These are phyloP conservation scores for Verbena officinalis DNA, from an alignment of 257 asterid genomes.

Conservation along the genomic window DNA sequence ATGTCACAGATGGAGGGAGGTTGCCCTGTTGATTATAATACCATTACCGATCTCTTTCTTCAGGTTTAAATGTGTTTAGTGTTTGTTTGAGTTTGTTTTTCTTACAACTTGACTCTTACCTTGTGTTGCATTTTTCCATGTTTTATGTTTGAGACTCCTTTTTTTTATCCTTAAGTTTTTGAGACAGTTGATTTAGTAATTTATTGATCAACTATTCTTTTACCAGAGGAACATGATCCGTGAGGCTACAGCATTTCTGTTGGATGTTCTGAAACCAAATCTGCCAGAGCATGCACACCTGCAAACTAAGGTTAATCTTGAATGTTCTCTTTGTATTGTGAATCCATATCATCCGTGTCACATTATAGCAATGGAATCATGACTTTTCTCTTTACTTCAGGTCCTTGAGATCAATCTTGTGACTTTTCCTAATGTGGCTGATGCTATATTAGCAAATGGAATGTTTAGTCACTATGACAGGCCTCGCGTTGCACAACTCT, in stretches of 20 bases:
- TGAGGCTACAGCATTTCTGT: constrained; percentile 95
- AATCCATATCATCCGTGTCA: background rate
- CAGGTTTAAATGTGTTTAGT: constrained; percentile 58
- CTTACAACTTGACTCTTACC: background rate
- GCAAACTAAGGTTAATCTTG: constrained; percentile 82
- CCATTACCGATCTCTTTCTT: constrained; percentile 96
- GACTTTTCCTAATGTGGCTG: constrained; percentile 97
- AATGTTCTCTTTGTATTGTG: background rate
- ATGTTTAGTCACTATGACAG: constrained; percentile 98
- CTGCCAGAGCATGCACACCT: constrained; percentile 92
- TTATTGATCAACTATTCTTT: constrained; percentile 31
- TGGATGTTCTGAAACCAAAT: constrained; percentile 98
- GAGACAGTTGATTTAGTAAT: constrained; percentile 23
- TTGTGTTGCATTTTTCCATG: background rate
- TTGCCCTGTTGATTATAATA: constrained; percentile 96
- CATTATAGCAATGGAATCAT: constrained; percentile 27
- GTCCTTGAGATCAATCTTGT: constrained; percentile 95
- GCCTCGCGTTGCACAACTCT: constrained; percentile 93
- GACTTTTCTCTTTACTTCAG: constrained; percentile 43
- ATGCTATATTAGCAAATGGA: constrained; percentile 97
- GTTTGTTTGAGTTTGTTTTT: constrained; percentile 7
- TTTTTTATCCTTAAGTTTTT: background rate
- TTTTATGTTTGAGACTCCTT: constrained; percentile 5
- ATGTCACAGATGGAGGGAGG: constrained; percentile 99
- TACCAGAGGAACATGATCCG: constrained; percentile 96